Evolutionary conservation across 2,329 filamentous ascomycete species (phyloP), one percentile per base, ranked within the genome.

Genomic region (Didymellaceae sp.): DNA sequence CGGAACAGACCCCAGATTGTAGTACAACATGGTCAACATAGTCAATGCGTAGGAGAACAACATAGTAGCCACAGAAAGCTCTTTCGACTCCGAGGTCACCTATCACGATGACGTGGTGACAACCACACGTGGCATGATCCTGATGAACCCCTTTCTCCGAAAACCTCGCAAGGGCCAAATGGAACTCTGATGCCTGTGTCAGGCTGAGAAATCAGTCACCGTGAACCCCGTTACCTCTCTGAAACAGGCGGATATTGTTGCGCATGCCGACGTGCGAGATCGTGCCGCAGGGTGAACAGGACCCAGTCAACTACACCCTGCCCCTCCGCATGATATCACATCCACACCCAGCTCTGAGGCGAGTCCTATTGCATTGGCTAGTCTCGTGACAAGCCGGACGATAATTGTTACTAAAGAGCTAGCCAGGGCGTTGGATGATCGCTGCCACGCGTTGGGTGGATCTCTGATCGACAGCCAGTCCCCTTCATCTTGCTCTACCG

Each of bases 391-490:
- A 38, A n/a, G 25, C 26, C 16, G 24, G 42, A 37, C 16, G 22
- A 32, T 17, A n/a, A 21, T 46, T 37, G 11, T 25, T 26, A 28
- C 14, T 31, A 37, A 35, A 42, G 8, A 25, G 16, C 16, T 22
- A 25, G 22, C 26, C 26, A 28, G 32, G 37, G 43, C 48, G 25
- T 32, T 22, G 26, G 32, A 25, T 8, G 48, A 46, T 43, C 42
- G 16, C 26, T 46, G 37, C 37, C 42, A 52, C 41, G 35, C 32
- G 37, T 45, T 44, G 34, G 33, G 34, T 51, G 47, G 47, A 45
- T 34, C 39, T 32, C n/a, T 45, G 47, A 51, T 51, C 47, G 40
- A 51, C 47, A 14, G 37, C 38, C 46, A 34, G 17, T 18, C 21
- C 48, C 42, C 32, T 52, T 42, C 37, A 52, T 42, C 46, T 46